Percentiles rank a stretch among this genome's conserved stretches.
Conservation (phyloP, 106 monocot species). For the Phalaenopsis aphrodite region DNA sequence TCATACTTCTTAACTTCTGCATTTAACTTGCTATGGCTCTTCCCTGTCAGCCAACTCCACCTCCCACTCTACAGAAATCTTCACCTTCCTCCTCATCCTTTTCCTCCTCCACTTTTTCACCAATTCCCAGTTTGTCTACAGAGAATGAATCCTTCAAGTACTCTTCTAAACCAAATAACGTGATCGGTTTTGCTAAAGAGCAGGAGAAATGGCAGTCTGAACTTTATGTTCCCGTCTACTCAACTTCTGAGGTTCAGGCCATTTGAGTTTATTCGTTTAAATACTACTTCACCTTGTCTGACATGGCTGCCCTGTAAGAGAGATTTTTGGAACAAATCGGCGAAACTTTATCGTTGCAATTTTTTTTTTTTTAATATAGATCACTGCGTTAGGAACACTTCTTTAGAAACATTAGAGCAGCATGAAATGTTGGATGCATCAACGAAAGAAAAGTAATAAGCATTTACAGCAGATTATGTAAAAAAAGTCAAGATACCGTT, state of each 20-base stretch:
- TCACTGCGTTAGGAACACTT: too few relatives aligned
- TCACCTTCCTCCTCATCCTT: not conserved
- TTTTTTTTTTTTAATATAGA: not conserved
- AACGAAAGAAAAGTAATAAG: too few relatives aligned
- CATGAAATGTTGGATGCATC: too few relatives aligned
- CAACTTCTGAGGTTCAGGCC: constrained; percentile 4
- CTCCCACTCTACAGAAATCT: not conserved
- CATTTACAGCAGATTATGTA: too few relatives aligned
- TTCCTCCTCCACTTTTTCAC: not conserved
- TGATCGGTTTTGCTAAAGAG: not conserved
- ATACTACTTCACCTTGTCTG: not conserved
- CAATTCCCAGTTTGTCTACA: not conserved
- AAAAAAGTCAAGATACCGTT: too few relatives aligned
- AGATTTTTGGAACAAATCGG: too few relatives aligned
- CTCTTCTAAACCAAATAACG: not conserved
- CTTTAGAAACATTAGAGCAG: too few relatives aligned
- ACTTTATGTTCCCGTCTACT: constrained; percentile 4
- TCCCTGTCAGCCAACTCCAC: not conserved
- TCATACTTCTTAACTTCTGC: too few relatives aligned
- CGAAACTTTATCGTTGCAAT: not conserved
- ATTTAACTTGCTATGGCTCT: not conserved
- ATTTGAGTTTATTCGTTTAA: not conserved
- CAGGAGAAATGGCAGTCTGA: not conserved
- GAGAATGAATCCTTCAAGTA: not conserved
- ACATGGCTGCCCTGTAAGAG: too few relatives aligned